These are phyloP conservation scores for Fraxinus angustifolia DNA, from an alignment of 305 asterid genomes.

Conservation along the genomic window DNA sequence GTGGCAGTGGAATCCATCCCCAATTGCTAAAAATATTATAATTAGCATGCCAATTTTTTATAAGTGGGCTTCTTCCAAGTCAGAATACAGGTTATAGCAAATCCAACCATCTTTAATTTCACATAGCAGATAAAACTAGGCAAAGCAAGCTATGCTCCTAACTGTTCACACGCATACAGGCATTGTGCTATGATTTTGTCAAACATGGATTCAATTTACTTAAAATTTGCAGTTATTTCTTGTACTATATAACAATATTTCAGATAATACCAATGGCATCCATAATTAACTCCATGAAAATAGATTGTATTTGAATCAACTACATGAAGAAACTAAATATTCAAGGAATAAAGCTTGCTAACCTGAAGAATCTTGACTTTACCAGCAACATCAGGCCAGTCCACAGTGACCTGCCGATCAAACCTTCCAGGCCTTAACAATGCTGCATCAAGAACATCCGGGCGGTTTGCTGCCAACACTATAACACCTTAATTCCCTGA, in stretches of 20 bases:
- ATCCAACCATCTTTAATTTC: not conserved
- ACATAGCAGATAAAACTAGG: not conserved
- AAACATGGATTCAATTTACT: not conserved
- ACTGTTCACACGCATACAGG: not conserved
- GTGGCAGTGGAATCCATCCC: not conserved
- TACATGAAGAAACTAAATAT: not conserved
- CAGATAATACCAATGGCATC: not conserved
- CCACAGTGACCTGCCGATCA: conserved; percentile 50
- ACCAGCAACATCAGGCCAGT: conserved; percentile 54
- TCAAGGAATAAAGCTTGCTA: not conserved
- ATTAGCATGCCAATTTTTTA: not conserved
- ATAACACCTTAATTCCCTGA: conserved; percentile 48
- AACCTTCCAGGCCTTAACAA: conserved; percentile 55
- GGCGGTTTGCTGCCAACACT: conserved; percentile 49
- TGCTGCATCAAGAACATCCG: conserved; percentile 52
- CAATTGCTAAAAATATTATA: not conserved
- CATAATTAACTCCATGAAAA: not conserved
- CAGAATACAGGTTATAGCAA: not conserved
- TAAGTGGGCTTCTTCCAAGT: not conserved
- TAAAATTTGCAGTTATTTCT: not conserved
- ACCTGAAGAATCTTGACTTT: conserved; percentile 55
- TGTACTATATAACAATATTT: not conserved
- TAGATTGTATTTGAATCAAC: not conserved
- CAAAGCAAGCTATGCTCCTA: not conserved
- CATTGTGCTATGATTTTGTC: not conserved